These are phyloP conservation scores for Fusarium decemcellulare DNA, from an alignment of 2,329 filamentous ascomycete species.

Conservation along the genomic window DNA sequence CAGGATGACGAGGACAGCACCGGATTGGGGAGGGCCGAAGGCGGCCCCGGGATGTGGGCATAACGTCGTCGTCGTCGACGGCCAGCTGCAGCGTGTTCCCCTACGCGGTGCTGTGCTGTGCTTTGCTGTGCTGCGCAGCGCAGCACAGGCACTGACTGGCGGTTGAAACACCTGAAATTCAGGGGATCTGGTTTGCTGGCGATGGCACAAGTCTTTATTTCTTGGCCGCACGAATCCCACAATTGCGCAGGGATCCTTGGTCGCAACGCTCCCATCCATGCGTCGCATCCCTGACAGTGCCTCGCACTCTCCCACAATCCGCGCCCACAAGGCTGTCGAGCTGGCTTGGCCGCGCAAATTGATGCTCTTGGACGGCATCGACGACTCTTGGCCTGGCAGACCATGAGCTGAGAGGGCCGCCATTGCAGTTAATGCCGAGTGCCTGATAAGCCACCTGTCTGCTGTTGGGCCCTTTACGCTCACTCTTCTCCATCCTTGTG, in stretches of 20 bases:
- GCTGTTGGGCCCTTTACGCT: conserved; percentile 8
- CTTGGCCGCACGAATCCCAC: conserved; percentile 31
- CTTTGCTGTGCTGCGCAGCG: neutral
- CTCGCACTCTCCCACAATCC: conserved; percentile 34
- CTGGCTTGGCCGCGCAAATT: conserved; percentile 35
- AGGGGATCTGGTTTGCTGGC: conserved; percentile 7
- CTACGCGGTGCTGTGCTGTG: no score
- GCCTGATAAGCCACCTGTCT: conserved; percentile 23
- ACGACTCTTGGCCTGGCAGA: conserved; percentile 24
- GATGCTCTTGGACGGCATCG: conserved; percentile 11
- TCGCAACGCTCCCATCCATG: neutral
- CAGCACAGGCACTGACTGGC: neutral
- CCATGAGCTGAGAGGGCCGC: neutral
- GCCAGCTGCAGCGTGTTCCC: neutral
- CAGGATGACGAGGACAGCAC: conserved; percentile 24
- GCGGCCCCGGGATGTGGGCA: conserved; percentile 43
- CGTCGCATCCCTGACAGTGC: conserved; percentile 13
- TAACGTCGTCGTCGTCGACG: conserved; percentile 7
- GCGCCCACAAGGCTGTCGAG: conserved; percentile 5
- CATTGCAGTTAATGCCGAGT: neutral
- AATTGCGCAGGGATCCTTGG: conserved; percentile 13
- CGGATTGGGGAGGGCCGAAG: conserved; percentile 17
- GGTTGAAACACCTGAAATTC: conserved; percentile 14
- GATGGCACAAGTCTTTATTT: neutral
- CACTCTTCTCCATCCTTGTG: conserved; percentile 5